Evolutionary conservation across 352 stramenopile genomes (phyloP).

Genomic region (Globisporangium perplexum): DNA sequence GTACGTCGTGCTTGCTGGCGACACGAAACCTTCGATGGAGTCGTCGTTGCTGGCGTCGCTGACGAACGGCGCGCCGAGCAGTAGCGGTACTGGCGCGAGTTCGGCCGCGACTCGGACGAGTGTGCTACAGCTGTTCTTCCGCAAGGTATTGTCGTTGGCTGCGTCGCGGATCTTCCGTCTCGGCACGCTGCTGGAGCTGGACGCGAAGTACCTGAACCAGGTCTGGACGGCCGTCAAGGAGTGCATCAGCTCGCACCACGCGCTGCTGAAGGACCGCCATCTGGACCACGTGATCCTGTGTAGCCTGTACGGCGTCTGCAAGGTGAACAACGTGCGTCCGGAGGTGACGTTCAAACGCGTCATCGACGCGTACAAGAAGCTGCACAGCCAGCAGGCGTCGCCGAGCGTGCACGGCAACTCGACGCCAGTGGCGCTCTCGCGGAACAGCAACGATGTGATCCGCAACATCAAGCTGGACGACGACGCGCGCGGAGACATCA

Average conservation of each 20-base stretch:
- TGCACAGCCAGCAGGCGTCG: constrained; percentile 32
- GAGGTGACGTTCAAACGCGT: constrained; percentile 78
- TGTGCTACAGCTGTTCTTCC: constrained; percentile 81
- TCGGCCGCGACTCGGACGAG: constrained; percentile 19
- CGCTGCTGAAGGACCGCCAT: constrained; percentile 66
- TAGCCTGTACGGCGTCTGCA: constrained; percentile 82
- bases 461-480: constrained; percentile 72
- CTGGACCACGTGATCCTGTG: constrained; percentile 80
- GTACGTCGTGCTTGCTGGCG: constrained; percentile 49
- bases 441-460: constrained; percentile 59
- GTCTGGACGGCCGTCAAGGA: constrained; percentile 86
- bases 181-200: constrained; percentile 58
- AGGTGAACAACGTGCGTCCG: constrained; percentile 65
- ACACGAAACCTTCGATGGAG: constrained; percentile 10
- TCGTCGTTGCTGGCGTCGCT: constrained; percentile 7
- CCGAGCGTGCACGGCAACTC: constrained; percentile 9
- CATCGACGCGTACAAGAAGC: constrained; percentile 70
- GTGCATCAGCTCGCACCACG: constrained; percentile 56
- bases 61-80: constrained; percentile 13
- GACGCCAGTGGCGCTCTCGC: constrained; percentile 22
- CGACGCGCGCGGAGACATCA: constrained; percentile 69
- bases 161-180: constrained; percentile 76
- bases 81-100: neutral
- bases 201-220: constrained; percentile 76
- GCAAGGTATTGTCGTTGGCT: constrained; percentile 80